Evolutionary conservation across 1,284 basidiomycete genomes (phyloP), one percentile per base, ranked within the genome.

Genomic region (Earliella scabrosa): DNA sequence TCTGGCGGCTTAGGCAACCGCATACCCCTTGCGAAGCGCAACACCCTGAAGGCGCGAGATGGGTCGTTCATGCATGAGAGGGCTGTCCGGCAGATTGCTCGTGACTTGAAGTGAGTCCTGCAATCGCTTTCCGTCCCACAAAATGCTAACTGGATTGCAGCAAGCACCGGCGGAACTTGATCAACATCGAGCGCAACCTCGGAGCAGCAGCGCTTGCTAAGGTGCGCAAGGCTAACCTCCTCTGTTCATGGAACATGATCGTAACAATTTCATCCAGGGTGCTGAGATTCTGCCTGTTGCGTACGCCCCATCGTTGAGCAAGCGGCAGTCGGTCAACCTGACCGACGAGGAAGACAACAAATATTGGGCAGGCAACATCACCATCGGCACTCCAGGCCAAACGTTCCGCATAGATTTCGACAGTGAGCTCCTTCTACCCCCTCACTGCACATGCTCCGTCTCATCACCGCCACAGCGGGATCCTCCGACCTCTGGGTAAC

Each of bases 401-500:
- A 60, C 48, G 8, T 71, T 71, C 63, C 44, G 62, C 46, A 68
- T 71, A 31, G 69, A 69, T 53, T 71, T 71, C 45, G 63, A 66
- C 49, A 62, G 63, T 65, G 13, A 31, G 29, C 13, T 7, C 29
- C 6, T 31, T 13, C 29, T 31, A 13, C 13, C 6, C 29, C 6
- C 13, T 13, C 29, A 7, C 13, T 31, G 29, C 29, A 7, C 29
- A 24, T 26, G 58, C 58, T 8, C 21, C 10, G 10, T 10, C 6
- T 3, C 38, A 23, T 10, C 21, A 7, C 34, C 31, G 41, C 24
- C 44, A 44, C 16, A 68, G 66, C 69, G 23, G 69, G 69, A 8
- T 71, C 69, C 0, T 46, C 69, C 9, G 68, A 71, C 45, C 57
- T 71, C 11, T 71, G 68, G 68, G 60, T 70, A 18, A 64, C 68